Evolutionary conservation across 2,329 filamentous ascomycete species (phyloP).

Genomic region (Periconia macrospinosa): DNA sequence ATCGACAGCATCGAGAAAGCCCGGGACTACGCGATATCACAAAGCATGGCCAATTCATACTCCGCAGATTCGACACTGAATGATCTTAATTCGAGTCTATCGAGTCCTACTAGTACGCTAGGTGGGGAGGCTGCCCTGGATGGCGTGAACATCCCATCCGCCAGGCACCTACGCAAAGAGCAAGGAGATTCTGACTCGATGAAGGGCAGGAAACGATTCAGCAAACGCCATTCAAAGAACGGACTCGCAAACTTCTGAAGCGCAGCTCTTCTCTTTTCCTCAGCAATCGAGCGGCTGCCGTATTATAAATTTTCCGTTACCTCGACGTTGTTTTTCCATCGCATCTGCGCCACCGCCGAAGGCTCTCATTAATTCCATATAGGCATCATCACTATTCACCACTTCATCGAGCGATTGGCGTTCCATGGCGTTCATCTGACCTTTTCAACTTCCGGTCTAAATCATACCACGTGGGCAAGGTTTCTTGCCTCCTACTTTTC

Average conservation of each 20-base stretch:
- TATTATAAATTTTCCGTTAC: constrained; percentile 3
- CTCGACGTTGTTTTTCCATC: constrained; percentile 7
- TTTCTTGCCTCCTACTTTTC: constrained; percentile 1
- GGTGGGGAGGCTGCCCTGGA: constrained; percentile 55
- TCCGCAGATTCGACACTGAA: constrained; percentile 54
- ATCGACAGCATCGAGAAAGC: constrained; percentile 85
- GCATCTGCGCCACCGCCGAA: constrained; percentile 7
- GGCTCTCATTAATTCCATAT: background rate
- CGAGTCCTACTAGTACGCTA: constrained; percentile 76
- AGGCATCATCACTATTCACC: constrained; percentile 14
- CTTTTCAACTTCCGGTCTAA: background rate
- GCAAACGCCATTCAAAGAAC: constrained; percentile 90
- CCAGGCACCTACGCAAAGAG: constrained; percentile 53
- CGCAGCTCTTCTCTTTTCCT: constrained; percentile 3
- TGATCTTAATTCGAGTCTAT: constrained; percentile 59
- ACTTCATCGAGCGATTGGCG: constrained; percentile 25
- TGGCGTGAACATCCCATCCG: constrained; percentile 54
- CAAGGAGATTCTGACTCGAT: constrained; percentile 56
- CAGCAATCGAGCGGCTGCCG: constrained; percentile 1
- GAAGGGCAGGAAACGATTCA: constrained; percentile 71
- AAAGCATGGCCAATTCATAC: constrained; percentile 68
- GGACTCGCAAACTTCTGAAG: constrained; percentile 83
- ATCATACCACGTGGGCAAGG: background rate
- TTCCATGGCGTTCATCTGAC: constrained; percentile 15
- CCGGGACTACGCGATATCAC: constrained; percentile 78